Percentiles rank a stretch among this genome's conserved stretches.
phyloP scores from a whole-genome alignment of 345 rosid genomes.

The Eucalyptus tenuipes region DNA sequence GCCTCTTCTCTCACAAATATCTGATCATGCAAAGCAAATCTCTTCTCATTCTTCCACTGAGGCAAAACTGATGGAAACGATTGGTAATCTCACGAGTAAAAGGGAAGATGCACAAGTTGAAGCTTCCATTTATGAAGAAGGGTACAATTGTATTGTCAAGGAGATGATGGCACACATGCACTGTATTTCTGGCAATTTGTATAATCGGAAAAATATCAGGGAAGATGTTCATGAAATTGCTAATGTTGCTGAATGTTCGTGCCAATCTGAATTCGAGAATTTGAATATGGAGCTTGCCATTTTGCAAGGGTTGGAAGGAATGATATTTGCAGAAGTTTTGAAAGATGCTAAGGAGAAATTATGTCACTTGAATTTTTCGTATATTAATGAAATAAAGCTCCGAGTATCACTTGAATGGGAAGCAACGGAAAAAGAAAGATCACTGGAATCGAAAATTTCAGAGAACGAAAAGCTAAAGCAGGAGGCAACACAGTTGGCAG shows the following conservation, averaged over 20 bases:
- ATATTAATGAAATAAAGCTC: conserved; percentile 15
- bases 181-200: neutral
- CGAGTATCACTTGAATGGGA: conserved; percentile 10
- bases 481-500: conserved; percentile 14
- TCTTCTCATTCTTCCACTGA: conserved; percentile 21
- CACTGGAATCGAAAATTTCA: conserved; percentile 15
- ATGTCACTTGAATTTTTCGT: conserved; percentile 14
- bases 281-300: conserved; percentile 20
- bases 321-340: conserved; percentile 34
- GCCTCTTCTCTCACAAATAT: conserved; percentile 23
- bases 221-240: conserved; percentile 8
- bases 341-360: conserved; percentile 52
- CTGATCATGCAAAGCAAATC: conserved; percentile 36
- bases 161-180: conserved; percentile 18
- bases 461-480: conserved; percentile 39
- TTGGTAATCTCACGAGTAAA: conserved; percentile 19
- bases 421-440: conserved; percentile 28
- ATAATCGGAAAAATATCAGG: neutral
- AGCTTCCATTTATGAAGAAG: conserved; percentile 33
- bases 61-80: conserved; percentile 16
- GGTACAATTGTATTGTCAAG: conserved; percentile 29
- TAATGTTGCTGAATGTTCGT: neutral
- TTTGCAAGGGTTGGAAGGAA: conserved; percentile 23
- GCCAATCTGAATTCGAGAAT: conserved; percentile 25
- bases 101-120: conserved; percentile 37